Conservation (phyloP, 2,329 filamentous ascomycete genomes). For the Diaporthe velutina region DNA sequence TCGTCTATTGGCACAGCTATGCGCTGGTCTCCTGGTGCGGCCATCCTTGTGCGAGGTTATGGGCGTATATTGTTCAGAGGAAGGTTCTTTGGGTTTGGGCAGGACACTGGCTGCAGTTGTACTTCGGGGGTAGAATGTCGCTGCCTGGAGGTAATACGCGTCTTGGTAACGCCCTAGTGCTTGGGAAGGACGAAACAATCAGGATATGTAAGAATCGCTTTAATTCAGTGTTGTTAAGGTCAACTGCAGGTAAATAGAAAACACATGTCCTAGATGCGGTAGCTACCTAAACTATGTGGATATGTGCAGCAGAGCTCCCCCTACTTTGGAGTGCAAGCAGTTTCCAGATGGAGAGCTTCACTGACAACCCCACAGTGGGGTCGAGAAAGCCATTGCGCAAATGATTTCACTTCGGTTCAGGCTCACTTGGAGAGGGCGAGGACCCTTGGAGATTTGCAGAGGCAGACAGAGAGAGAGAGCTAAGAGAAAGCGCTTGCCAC, state of each 20-base stretch:
- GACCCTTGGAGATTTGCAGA: slow-evolving; percentile 1
- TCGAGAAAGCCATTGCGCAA: slow-evolving; percentile 3
- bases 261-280: background rate
- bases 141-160: background rate
- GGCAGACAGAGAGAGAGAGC: background rate
- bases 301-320: background rate
- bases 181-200: background rate
- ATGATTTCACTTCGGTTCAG: slow-evolving; percentile 19
- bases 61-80: background rate
- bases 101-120: background rate
- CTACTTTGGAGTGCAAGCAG: background rate
- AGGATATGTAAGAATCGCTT: background rate
- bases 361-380: slow-evolving; percentile 28
- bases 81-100: background rate
- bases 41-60: slow-evolving; percentile 58
- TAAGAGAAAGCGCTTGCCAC: background rate
- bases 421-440: background rate
- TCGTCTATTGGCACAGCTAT: slow-evolving; percentile 90
- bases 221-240: background rate
- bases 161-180: background rate
- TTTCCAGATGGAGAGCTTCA: slow-evolving; percentile 20
- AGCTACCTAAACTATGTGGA: background rate
- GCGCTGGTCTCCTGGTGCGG: slow-evolving; percentile 72
- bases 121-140: background rate
- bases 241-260: background rate